Evolutionary conservation across 176 grass and related monocot species (phyloP).

Genomic region (Oryza australiensis): DNA sequence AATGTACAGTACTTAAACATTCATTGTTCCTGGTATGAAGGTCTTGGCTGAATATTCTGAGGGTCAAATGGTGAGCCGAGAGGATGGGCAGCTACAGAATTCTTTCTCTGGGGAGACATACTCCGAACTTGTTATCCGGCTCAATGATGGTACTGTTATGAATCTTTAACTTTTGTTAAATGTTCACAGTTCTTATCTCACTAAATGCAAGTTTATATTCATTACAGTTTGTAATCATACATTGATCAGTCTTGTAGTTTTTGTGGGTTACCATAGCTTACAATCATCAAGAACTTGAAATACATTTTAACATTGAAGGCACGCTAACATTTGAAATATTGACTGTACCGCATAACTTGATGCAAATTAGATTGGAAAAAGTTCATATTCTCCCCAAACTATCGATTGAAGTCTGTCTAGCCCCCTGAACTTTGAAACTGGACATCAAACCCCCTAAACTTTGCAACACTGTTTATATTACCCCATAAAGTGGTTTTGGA

Average conservation of each 20-base stretch:
- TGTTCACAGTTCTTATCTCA: constrained; percentile 17
- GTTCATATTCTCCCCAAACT: no score
- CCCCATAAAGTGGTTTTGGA: no score
- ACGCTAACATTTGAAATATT: neutral
- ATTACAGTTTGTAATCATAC: constrained; percentile 10
- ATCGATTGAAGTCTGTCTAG: no score
- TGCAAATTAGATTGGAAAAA: neutral
- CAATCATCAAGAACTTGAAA: constrained; percentile 7
- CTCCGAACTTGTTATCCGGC: constrained; percentile 61
- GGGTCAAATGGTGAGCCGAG: constrained; percentile 33
- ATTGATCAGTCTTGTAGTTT: neutral
- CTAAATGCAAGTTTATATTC: neutral
- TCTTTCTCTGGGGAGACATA: constrained; percentile 60
- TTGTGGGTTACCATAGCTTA: neutral
- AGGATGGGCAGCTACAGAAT: constrained; percentile 45
- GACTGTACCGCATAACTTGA: neutral
- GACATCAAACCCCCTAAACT: no score
- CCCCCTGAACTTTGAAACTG: no score
- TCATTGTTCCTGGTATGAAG: constrained; percentile 46
- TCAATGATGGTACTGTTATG: constrained; percentile 78
- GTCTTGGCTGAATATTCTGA: constrained; percentile 84
- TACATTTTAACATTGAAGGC: neutral
- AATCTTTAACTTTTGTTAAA: neutral
- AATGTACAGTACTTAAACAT: neutral
- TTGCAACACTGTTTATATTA: no score